A percentile compares a stretch with the other conserved stretches of the same genome.
phyloP scores from a whole-genome alignment of 2,329 filamentous ascomycete species.

The Clarireedia monteithiana region DNA sequence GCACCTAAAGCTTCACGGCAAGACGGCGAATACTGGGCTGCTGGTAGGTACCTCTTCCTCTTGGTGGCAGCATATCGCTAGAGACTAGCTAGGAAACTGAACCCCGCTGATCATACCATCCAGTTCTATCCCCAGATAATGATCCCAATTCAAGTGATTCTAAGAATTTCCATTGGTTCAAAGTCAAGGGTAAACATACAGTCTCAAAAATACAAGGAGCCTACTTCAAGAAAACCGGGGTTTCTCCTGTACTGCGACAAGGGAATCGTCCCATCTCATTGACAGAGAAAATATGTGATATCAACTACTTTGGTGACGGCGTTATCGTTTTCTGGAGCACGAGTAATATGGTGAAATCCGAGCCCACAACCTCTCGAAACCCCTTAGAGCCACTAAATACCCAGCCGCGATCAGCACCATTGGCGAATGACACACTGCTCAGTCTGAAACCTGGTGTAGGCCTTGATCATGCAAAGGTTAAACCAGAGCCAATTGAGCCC shows the following conservation, averaged over 20 bases:
- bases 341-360: neutral
- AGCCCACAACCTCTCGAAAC: neutral
- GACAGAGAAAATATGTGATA: neutral
- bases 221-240: neutral
- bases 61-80: neutral
- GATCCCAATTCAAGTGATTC: neutral
- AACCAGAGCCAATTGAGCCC: neutral
- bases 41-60: neutral
- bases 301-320: conserved; percentile 4
- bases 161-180: conserved; percentile 7
- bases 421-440: neutral
- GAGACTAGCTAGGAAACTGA: neutral
- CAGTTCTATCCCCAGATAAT: neutral
- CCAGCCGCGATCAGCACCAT: neutral
- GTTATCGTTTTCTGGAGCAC: conserved; percentile 4
- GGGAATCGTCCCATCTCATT: neutral
- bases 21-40: conserved; percentile 1
- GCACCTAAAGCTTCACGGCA: neutral
- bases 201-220: conserved; percentile 4
- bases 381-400: neutral
- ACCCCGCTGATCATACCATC: neutral
- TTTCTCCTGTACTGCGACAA: neutral
- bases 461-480: neutral
- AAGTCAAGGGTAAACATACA: conserved; percentile 5
- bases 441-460: neutral